phyloP scores from a whole-genome alignment of 768 basidiomycete genomes.

The Mrakia frigida region DNA sequence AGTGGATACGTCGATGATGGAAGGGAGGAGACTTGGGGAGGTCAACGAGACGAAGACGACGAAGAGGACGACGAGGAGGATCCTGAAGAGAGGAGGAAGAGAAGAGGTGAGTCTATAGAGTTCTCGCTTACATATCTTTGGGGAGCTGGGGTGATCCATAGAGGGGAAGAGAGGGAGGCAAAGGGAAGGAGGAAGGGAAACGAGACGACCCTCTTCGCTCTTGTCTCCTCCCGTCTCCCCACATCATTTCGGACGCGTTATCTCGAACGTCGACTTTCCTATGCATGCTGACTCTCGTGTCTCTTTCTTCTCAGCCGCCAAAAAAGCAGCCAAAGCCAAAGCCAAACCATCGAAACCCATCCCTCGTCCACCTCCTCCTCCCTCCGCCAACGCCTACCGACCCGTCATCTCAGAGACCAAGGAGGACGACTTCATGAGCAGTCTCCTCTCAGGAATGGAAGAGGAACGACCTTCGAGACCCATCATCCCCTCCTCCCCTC shows the following conservation, averaged over 20 bases:
- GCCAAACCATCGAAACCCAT: slow-evolving; percentile 41
- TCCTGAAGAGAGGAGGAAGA: slow-evolving; percentile 41
- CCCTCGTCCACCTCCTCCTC: slow-evolving; percentile 45
- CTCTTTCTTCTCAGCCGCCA: slow-evolving; percentile 36
- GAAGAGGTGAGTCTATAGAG: slow-evolving; percentile 35
- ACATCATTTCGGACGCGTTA: not conserved
- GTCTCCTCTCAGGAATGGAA: slow-evolving; percentile 69
- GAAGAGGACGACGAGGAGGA: slow-evolving; percentile 51
- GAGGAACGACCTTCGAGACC: slow-evolving; percentile 22
- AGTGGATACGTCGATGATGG: slow-evolving; percentile 93
- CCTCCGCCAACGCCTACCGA: slow-evolving; percentile 73
- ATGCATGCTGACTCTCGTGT: not conserved
- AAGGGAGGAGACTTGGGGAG: slow-evolving; percentile 82
- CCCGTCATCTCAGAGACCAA: slow-evolving; percentile 67
- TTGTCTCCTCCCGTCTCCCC: not conserved
- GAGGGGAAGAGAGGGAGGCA: too few relatives aligned
- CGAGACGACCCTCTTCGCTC: not conserved
- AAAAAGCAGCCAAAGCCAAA: slow-evolving; percentile 51
- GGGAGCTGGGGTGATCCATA: not conserved
- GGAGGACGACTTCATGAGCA: slow-evolving; percentile 84
- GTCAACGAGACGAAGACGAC: slow-evolving; percentile 37
- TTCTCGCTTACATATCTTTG: not conserved
- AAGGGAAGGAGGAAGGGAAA: not conserved
- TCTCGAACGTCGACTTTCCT: too few relatives aligned
- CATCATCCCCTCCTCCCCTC: slow-evolving; percentile 37